Evolutionary conservation across 176 grass and related monocot genomes (phyloP), one percentile per base, ranked within the genome.

Genomic region (Eleusine indica): DNA sequence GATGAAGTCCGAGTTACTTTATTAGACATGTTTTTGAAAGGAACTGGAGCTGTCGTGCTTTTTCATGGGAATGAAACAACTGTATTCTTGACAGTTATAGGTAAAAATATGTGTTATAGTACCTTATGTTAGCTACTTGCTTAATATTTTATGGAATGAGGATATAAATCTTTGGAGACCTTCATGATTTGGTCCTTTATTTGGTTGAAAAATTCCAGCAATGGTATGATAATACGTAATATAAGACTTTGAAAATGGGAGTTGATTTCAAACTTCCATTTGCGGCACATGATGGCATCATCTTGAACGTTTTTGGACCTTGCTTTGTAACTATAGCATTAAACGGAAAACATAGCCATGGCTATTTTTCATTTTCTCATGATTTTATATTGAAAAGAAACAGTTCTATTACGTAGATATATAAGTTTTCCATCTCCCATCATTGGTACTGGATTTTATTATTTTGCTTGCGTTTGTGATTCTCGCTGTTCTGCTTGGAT

Each of bases 381-480:
- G 14, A 19, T 32, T n/a, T 48, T 62, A 8, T 47, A 9, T 70
- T 17, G 1, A 66, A 66, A 83, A 14, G 9, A 4, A 74, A 80
- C 32, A 51, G 15, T 17, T 53, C 14, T 53, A 38, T 70, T 32
- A 38, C 57, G 68, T 62, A 40, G 40, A 83, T 49, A 60, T 86
- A 6, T 82, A 60, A 51, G 30, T 4, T 81, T 68, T 73, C 19
- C 67, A 66, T 85, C 37, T 66, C 47, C 58, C 79, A 73, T 82
- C 25, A 9, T 30, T 66, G 21, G 35, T 37, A 56, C 35, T 77
- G 15, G 38, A 44, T 80, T 85, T 41, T 82, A 46, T 42, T 66
- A 41, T 70, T 70, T 80, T 25, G 47, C 19, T 41, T 29, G 68
- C 58, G 28, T 47, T 21, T 49, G 39, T 82, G 53, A 40, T 39